Base-by-base conservation (phyloP, 1,284 basidiomycete species). In the Lentinus polychrous region DNA sequence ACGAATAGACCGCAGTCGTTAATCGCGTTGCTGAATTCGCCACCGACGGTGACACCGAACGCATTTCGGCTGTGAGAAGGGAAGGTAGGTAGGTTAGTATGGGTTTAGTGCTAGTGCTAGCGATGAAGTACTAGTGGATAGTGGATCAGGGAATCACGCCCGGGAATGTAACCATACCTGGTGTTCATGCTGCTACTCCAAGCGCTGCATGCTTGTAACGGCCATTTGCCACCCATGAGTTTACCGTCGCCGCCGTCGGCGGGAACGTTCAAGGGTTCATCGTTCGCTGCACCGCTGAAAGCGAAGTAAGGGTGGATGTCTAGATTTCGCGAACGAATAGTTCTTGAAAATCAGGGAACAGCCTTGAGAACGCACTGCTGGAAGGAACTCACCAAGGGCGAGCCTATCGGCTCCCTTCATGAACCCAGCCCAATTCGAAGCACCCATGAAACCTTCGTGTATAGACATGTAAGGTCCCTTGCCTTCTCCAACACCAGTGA, bases 391-490 rank as follows among this genome's bases (percentile, higher is more conserved):
- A 64, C 83, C 82, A 14, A 83, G 61, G 8, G 66, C 66, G 41
- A 83, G 56, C 32, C 81, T 69, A 60, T 83, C 81, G 15, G 73
- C 68, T n/a, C 77, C 76, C 24, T 69, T 62, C 35, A 81, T 54
- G 70, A 78, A 81, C 54, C 67, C 71, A 17, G 64, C 66, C 75
- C 76, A 83, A 2, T 50, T 54, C 12, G 48, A 51, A 18, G 61
- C 52, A 59, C 60, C 55, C 17, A 54, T 36, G 55, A 70, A 66
- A 12, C 67, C 78, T 49, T 82, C 78, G 62, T 77, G 78, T 39
- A 79, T 68, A 14, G 70, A 61, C 38, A 83, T 71, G 59, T 71
- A 71, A 8, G 80, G 76, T 1, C 81, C 81, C 15, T 79, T 74
- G 35, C 77, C 78, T 43, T 63, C 66, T 12, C 81, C 76, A 17